Base-by-base conservation (phyloP, 176 grass and related monocot genomes). In the Hordeum marinum region DNA sequence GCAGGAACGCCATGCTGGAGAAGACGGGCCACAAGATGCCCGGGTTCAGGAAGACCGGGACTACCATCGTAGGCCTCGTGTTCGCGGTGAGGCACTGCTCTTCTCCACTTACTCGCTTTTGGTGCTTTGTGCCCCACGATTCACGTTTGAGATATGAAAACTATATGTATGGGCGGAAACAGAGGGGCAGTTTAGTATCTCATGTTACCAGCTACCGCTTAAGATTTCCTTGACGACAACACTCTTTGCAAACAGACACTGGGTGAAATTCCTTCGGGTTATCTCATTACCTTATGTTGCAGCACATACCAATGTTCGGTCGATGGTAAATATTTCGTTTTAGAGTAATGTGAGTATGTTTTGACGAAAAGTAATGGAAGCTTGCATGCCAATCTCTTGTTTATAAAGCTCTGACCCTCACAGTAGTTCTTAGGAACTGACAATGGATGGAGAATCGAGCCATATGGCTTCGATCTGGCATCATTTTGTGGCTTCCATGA, bases 21-120 rank as follows among this genome's bases (percentile, higher is more conserved):
- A 89, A 94, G 76, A 94, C 82, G 27, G 96, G 93, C 9, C 29
- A 92, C 29, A 87, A 89, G 58, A 35, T 91, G 42, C 96, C 93
- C 23, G 75, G 66, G 4, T 96, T 96, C 77, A 67, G 82, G 62
- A 99, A 99, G 82, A 99, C 96, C 3, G 96, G 96, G 7, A 99
- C 96, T 6, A 99, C 96, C 63, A 99, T 99, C 54, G 96, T 96
- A 59, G 96, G 96, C 11, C 80, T 99, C 46, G 90, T 99, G 7
- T 99, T 92, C 82, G 78, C 88, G 91, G 96, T 99, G 32, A 35
- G 65, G 11, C 17, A 27, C 12, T 39, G 20, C 46, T 58, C 63
- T 48, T 77, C 37, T 26, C 18, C 26, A 48, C 64, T 7, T 48
- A 69, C 7, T 42, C 34, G 20, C 20, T 13, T 60, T 15, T 42